Percentiles rank a stretch among this genome's conserved stretches.
phyloP scores from a whole-genome alignment of 306 rosid genomes.

The Pyrus bretschneideri region DNA sequence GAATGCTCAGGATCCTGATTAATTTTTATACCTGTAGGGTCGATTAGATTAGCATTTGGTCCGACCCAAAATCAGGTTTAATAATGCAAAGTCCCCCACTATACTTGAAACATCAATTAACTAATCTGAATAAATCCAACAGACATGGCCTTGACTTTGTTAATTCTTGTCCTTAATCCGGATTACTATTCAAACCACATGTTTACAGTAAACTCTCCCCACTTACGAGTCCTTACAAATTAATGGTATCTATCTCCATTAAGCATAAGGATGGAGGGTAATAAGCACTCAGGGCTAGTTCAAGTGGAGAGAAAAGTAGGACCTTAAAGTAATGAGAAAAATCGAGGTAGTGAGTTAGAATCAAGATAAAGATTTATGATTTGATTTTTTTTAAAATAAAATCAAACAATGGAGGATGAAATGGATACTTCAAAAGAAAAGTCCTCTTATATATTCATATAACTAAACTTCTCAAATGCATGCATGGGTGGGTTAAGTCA shows the following conservation, averaged over 20 bases:
- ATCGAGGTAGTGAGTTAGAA: too few relatives aligned
- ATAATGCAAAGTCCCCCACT: neutral
- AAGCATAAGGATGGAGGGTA: neutral
- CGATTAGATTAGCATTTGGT: neutral
- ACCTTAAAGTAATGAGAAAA: neutral
- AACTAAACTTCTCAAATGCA: too few relatives aligned
- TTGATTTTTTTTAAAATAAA: too few relatives aligned
- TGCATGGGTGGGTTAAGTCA: too few relatives aligned
- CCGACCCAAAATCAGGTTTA: neutral
- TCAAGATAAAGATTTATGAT: neutral
- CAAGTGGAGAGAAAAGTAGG: neutral
- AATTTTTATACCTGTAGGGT: neutral
- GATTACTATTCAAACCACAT: neutral
- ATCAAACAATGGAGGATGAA: neutral
- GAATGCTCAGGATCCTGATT: neutral
- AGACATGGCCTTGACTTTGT: neutral
- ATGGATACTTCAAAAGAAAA: neutral
- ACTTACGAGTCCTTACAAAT: neutral
- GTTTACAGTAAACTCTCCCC: slow-evolving; percentile 13
- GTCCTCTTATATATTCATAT: too few relatives aligned
- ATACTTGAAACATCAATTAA: neutral
- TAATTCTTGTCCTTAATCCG: neutral
- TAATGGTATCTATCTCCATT: neutral
- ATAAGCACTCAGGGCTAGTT: neutral
- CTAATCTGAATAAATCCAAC: neutral